Conservation (phyloP, 2,329 filamentous ascomycete species). For the Fusarium transvaalense region DNA sequence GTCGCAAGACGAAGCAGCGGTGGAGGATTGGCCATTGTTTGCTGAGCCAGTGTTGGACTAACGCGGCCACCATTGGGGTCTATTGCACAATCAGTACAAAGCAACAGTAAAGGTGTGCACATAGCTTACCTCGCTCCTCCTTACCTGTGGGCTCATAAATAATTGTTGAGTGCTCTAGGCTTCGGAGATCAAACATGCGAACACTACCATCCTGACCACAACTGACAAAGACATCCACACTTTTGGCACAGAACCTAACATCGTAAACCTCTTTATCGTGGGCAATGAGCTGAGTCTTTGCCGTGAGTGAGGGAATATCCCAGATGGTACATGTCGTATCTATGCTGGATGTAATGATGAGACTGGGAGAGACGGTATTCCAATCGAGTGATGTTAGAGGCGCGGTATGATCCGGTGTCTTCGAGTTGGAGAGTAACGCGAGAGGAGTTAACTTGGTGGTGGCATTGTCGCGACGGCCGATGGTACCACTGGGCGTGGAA, state of each 20-base stretch:
- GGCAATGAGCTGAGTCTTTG: conserved; percentile 97
- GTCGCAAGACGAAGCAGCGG: conserved; percentile 85
- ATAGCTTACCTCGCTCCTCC: conserved; percentile 73
- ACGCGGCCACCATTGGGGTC: conserved; percentile 72
- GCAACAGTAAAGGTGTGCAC: background rate
- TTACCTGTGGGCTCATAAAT: conserved; percentile 98
- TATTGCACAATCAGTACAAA: conserved; percentile 35
- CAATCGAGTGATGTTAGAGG: conserved; percentile 96
- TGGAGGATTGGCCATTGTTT: conserved; percentile 81
- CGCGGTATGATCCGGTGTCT: conserved; percentile 97
- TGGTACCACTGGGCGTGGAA: conserved; percentile 71
- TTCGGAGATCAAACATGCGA: conserved; percentile 97
- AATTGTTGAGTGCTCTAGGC: conserved; percentile 97
- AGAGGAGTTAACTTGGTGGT: conserved; percentile 89
- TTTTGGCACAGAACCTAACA: conserved; percentile 97
- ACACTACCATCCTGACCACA: conserved; percentile 98
- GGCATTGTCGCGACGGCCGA: conserved; percentile 72
- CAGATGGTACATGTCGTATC: conserved; percentile 99
- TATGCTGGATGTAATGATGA: conserved; percentile 99
- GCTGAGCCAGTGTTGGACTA: conserved; percentile 80
- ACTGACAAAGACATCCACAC: conserved; percentile 98
- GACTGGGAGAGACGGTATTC: conserved; percentile 95
- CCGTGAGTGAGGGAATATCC: conserved; percentile 97
- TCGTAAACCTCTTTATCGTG: conserved; percentile 99
- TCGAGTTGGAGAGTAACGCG: conserved; percentile 94